Evolutionary conservation across 1,139 yeast species (phyloP).

Genomic region (Saccharomycopsis phalli): DNA sequence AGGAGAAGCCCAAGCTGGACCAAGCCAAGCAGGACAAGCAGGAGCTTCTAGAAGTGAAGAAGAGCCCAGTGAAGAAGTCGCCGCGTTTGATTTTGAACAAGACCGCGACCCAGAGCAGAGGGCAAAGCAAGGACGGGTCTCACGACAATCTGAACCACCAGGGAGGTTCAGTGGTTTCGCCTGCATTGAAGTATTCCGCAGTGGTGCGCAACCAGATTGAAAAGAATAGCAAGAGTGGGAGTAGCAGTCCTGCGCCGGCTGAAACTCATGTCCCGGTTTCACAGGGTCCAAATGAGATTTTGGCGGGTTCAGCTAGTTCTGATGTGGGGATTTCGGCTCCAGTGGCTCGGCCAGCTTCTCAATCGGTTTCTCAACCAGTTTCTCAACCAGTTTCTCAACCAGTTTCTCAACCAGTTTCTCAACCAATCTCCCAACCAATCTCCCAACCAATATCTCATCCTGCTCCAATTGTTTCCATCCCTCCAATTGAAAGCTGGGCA

Average conservation of each 20-base stretch:
- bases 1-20: neutral
- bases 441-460: neutral
- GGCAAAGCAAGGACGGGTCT: neutral
- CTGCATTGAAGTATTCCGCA: constrained; percentile 14
- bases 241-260: neutral
- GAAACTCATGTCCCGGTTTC: neutral
- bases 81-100: constrained; percentile 7
- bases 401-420: neutral
- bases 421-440: neutral
- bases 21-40: neutral
- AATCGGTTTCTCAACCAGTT: neutral
- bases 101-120: neutral
- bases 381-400: neutral
- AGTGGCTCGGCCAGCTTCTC: neutral
- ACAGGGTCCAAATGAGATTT: neutral
- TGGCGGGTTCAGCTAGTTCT: neutral
- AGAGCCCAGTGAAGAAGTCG: constrained; percentile 4
- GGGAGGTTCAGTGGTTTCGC: constrained; percentile 12
- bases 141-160: neutral
- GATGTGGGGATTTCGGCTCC: neutral
- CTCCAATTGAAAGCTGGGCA: too few relatives aligned
- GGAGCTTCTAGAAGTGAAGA: too few relatives aligned
- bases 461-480: too few relatives aligned
- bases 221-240: neutral
- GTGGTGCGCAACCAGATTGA: constrained; percentile 10